Evolutionary conservation across 2,329 filamentous ascomycete species (phyloP).

Genomic region (Gnomoniopsis smithogilvyi): DNA sequence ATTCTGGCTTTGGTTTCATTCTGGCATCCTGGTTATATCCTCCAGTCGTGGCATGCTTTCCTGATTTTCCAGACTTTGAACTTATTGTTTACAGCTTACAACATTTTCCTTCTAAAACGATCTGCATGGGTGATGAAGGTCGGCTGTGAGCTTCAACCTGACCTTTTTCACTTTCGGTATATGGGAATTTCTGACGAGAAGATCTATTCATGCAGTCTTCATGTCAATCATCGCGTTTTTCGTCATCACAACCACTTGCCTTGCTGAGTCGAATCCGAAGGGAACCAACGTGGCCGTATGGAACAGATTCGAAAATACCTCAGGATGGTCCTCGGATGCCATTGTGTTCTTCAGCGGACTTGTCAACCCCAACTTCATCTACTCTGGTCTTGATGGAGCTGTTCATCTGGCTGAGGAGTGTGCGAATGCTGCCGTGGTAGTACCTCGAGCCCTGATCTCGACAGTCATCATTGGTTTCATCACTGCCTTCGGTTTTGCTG

Average conservation of each 20-base stretch:
- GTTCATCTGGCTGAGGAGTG: constrained; percentile 37
- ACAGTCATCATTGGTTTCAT: constrained; percentile 31
- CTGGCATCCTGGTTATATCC: constrained; percentile 12
- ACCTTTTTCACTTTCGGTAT: rapidly evolving
- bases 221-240: constrained; percentile 28
- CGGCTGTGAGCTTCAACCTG: background rate
- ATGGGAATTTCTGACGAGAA: background rate
- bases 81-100: constrained; percentile 11
- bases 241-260: constrained; percentile 28
- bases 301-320: constrained; percentile 27
- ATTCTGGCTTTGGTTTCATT: constrained; percentile 9
- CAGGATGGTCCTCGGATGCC: constrained; percentile 26
- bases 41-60: constrained; percentile 15
- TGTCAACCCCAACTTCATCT: constrained; percentile 34
- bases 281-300: constrained; percentile 26
- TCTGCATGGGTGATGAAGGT: constrained; percentile 6
- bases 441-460: constrained; percentile 31
- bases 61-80: constrained; percentile 15
- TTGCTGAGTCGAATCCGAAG: constrained; percentile 22
- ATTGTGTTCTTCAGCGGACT: constrained; percentile 37
- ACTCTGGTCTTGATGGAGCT: constrained; percentile 33
- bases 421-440: constrained; percentile 25
- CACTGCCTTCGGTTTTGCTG: constrained; percentile 28
- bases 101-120: constrained; percentile 11
- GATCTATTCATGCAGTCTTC: constrained; percentile 12